Evolutionary conservation across 2,329 filamentous ascomycete species (phyloP), one percentile per base, ranked within the genome.

Genomic region (Capronia coronata): DNA sequence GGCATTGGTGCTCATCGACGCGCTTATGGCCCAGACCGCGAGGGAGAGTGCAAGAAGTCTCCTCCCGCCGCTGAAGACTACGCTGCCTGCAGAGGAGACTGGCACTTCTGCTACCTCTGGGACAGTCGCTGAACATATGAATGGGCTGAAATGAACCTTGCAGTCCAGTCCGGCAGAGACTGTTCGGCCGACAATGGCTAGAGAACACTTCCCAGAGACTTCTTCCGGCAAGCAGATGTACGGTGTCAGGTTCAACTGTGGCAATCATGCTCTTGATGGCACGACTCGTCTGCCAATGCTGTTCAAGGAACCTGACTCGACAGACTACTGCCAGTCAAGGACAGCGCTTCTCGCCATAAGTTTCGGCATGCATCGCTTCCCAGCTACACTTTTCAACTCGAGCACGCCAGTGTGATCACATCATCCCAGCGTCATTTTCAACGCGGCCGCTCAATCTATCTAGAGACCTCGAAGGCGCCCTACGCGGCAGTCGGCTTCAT

Each of bases 1-100:
- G 1, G 82, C 89, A 1, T 70, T 97, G 52, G 86, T 88, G 2
- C 74, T 96, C 49, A 89, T 94, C 69, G 91, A 97, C 69, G 84
- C 87, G 2, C 72, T 94, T 54, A 75, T 94, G 75, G 83, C 86
- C 41, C 91, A 96, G 74, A 83, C 87, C 66, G 80, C 77, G 6
- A 70, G 79, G 47, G 72, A 76, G 59, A 68, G 66, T 35, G 68
- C 74, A n/a, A 69, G 59, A 40, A 52, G 49, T 37, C 38, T 48
- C n/a, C 38, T 60, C 37, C 58, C 56, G 13, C 51, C 49, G 8
- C 21, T 57, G 34, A 56, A 54, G 32, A 44, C 51, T 6, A 46
- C 48, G 7, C 42, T 60, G 46, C 56, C 56, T 9, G 48, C 45
- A 11, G 52, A 55, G 23, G 47, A 53, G 10, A 60, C 44, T 23